A percentile compares a stretch with the other conserved stretches of the same genome.
These are phyloP conservation scores for Penicillium frequentans DNA, from an alignment of 2,329 filamentous ascomycete genomes.

Conservation along the genomic window DNA sequence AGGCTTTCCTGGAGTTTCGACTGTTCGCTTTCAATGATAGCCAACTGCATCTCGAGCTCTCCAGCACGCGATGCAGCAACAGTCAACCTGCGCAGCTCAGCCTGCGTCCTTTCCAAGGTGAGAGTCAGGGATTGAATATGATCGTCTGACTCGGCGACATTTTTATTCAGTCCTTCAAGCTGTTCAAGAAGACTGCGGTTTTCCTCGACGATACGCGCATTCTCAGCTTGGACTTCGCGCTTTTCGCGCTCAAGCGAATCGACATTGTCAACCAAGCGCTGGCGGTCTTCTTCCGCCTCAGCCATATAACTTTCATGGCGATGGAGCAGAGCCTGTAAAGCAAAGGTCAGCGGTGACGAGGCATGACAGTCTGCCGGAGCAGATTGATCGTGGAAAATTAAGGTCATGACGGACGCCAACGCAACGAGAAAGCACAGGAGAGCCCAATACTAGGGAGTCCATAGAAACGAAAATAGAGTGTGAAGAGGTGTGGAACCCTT, in stretches of 20 bases:
- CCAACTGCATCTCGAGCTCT: slow-evolving; percentile 77
- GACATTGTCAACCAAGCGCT: slow-evolving; percentile 70
- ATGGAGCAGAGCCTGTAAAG: slow-evolving; percentile 79
- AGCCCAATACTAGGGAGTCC: slow-evolving; percentile 21
- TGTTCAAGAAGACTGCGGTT: slow-evolving; percentile 80
- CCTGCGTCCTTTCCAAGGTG: slow-evolving; percentile 73
- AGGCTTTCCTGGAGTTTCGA: slow-evolving; percentile 68
- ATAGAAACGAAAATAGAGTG: slow-evolving; percentile 12
- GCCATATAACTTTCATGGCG: slow-evolving; percentile 94
- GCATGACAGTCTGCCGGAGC: slow-evolving; percentile 18
- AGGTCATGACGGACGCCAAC: slow-evolving; percentile 32
- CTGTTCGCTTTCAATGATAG: slow-evolving; percentile 79
- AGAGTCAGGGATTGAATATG: slow-evolving; percentile 76
- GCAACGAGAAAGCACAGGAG: slow-evolving; percentile 30
- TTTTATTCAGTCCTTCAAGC: slow-evolving; percentile 78
- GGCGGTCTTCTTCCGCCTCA: slow-evolving; percentile 83
- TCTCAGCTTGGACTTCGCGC: slow-evolving; percentile 70
- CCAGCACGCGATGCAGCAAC: slow-evolving; percentile 71
- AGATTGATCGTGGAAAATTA: slow-evolving; percentile 23
- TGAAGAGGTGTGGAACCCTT: background rate
- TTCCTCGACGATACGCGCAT: slow-evolving; percentile 76
- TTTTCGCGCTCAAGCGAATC: slow-evolving; percentile 74
- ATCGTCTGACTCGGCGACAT: slow-evolving; percentile 75
- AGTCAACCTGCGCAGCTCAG: slow-evolving; percentile 73
- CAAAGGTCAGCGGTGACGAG: slow-evolving; percentile 66